Base-by-base conservation (phyloP, 306 rosid species). In the Betula pendula region DNA sequence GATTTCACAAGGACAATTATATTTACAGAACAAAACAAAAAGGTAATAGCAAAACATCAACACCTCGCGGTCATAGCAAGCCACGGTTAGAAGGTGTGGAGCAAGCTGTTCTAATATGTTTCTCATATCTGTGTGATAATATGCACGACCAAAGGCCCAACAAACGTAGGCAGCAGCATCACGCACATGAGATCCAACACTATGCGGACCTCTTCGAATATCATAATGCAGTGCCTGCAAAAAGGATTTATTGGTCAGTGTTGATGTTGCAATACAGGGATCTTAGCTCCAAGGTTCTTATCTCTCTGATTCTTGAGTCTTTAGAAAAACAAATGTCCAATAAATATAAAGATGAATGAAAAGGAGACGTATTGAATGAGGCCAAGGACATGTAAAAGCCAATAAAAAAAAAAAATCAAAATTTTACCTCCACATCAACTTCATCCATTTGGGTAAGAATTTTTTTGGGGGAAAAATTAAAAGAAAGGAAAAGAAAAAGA, bases 91-190 rank as follows among this genome's bases (percentile, higher is more conserved):
- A 69, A 95, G 99, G 75, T 92, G 97, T 2, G 97, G 96, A 14
- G 97, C 96, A 77, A 95, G 92, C 85, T 90, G 91, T 75, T 90
- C 89, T 85, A 92, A 81, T 60, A 95, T 79, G 65, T 53, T 86
- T 77, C 87, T 88, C 96, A 95, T 91, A 83, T 95, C 99, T 4
- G 88, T 68, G 59, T 89, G 97, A 88, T 79, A 87, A 85, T 92
- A 95, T 52, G 97, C 96, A 79, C 97, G 97, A 56, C 97, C 99
- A 88, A 95, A 92, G 47, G 99, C 97, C 97, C 99, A 95, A 87
- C 99, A 95, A 71, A 95, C 99, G 76, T 88, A 95, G 72, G 99
- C 96, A 66, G 97, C 96, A 80, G 99, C 96, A 81, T 95, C 99
- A 73, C 99, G 97, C 56, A 92, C 97, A 86, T 95, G 93, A 85